phyloP scores from a whole-genome alignment of 306 rosid species.

The Macrotyloma uniflorum region DNA sequence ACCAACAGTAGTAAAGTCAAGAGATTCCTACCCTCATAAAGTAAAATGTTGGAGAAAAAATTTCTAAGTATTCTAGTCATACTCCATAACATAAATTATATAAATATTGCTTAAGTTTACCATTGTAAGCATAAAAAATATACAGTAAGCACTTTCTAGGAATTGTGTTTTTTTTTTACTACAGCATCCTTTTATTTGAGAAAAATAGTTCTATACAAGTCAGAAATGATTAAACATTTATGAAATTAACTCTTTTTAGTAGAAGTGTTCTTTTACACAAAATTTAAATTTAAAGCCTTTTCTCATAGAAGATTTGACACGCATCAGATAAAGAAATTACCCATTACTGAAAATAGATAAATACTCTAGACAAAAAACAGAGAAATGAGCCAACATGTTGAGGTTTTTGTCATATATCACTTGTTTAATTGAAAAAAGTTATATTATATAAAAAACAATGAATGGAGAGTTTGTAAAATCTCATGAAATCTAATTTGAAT shows the following conservation, averaged over 20 bases:
- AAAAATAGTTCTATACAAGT: neutral
- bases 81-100: neutral
- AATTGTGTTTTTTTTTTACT: neutral
- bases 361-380: neutral
- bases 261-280: neutral
- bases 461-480: neutral
- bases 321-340: neutral
- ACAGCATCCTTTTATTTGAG: neutral
- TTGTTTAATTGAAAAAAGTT: too few relatives aligned
- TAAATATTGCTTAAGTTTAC: neutral
- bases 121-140: neutral
- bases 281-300: neutral
- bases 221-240: neutral
- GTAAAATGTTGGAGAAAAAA: neutral
- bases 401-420: too few relatives aligned
- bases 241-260: neutral
- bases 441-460: too few relatives aligned
- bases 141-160: neutral
- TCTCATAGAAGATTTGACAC: neutral
- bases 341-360: neutral
- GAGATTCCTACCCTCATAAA: neutral
- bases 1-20: neutral
- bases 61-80: neutral
- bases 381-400: too few relatives aligned
- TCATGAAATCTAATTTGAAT: neutral